phyloP scores from a whole-genome alignment of 2,329 filamentous ascomycete species.

The Mycosphaerelloides madeirae region DNA sequence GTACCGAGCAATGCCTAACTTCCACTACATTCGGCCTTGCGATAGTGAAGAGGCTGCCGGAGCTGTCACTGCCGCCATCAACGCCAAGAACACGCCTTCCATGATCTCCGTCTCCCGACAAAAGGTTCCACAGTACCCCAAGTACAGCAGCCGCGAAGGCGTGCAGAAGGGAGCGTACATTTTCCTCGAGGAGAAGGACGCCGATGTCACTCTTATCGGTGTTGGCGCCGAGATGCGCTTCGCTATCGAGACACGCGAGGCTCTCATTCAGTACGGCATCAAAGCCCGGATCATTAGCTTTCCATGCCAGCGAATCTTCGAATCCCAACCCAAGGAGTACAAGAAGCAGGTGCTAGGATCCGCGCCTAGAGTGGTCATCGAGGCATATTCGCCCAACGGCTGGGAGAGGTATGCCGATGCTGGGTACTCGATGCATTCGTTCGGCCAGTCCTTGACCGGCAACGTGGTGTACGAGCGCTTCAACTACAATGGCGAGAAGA shows the following conservation, averaged over 20 bases:
- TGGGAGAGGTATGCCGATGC: constrained; percentile 60
- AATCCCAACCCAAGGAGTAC: constrained; percentile 44
- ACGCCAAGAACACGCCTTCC: constrained; percentile 36
- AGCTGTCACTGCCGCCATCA: constrained; percentile 39
- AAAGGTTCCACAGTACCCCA: constrained; percentile 36
- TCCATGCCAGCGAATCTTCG: constrained; percentile 49
- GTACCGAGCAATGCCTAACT: constrained; percentile 37
- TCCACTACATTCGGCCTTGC: constrained; percentile 36
- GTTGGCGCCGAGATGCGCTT: constrained; percentile 49
- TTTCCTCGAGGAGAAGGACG: constrained; percentile 34
- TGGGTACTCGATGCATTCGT: constrained; percentile 49
- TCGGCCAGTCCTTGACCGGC: constrained; percentile 54
- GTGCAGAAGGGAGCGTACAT: constrained; percentile 42
- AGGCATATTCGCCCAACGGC: constrained; percentile 54
- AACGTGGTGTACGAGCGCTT: constrained; percentile 54
- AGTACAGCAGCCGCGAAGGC: constrained; percentile 34
- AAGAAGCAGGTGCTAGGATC: constrained; percentile 43
- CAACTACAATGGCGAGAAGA: constrained; percentile 47
- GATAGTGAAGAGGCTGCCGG: constrained; percentile 38
- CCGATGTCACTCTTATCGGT: constrained; percentile 46
- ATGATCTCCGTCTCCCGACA: constrained; percentile 46
- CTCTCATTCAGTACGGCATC: constrained; percentile 34
- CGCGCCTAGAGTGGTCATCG: constrained; percentile 49
- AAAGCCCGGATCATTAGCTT: constrained; percentile 47
- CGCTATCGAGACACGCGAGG: constrained; percentile 40